Evolutionary conservation across 2,329 filamentous ascomycete genomes (phyloP).

Genomic region (Mariannaea elegans): DNA sequence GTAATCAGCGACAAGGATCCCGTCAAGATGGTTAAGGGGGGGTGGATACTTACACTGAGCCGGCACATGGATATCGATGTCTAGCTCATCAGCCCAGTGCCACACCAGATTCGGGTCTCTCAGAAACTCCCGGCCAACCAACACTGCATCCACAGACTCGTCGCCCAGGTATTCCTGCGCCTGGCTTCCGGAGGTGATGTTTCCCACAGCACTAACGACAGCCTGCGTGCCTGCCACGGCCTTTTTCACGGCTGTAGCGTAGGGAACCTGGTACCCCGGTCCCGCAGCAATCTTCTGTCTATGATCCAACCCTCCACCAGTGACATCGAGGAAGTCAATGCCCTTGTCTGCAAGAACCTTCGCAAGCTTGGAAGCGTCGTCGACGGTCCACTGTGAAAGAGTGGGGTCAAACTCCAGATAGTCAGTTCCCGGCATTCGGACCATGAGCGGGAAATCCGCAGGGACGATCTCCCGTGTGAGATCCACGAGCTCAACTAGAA

Average conservation of each 20-base stretch:
- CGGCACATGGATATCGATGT: slow-evolving; percentile 54
- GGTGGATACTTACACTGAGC: slow-evolving; percentile 39
- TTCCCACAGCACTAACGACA: slow-evolving; percentile 54
- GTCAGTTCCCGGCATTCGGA: slow-evolving; percentile 75
- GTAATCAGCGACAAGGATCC: background rate
- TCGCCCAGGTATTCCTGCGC: slow-evolving; percentile 57
- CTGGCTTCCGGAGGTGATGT: slow-evolving; percentile 52
- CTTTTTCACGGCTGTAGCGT: slow-evolving; percentile 72
- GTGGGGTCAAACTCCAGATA: slow-evolving; percentile 71
- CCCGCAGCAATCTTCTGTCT: slow-evolving; percentile 64
- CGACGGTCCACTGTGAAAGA: slow-evolving; percentile 66
- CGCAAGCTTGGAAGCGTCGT: slow-evolving; percentile 71
- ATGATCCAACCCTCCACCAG: slow-evolving; percentile 70
- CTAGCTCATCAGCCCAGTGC: slow-evolving; percentile 61
- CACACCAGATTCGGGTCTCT: slow-evolving; percentile 64
- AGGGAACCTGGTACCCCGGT: slow-evolving; percentile 74
- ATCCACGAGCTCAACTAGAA: slow-evolving; percentile 42
- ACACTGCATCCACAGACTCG: slow-evolving; percentile 55
- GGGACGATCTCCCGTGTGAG: slow-evolving; percentile 30
- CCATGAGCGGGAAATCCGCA: slow-evolving; percentile 63
- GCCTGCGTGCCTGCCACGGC: slow-evolving; percentile 66
- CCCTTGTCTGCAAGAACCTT: slow-evolving; percentile 68
- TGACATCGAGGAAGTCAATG: slow-evolving; percentile 78
- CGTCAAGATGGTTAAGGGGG: background rate
- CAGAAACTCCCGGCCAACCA: slow-evolving; percentile 61